Evolutionary conservation across 148 eudicot genomes (phyloP), one percentile per base, ranked within the genome.

Genomic region (Rhododendron ferrugineum): DNA sequence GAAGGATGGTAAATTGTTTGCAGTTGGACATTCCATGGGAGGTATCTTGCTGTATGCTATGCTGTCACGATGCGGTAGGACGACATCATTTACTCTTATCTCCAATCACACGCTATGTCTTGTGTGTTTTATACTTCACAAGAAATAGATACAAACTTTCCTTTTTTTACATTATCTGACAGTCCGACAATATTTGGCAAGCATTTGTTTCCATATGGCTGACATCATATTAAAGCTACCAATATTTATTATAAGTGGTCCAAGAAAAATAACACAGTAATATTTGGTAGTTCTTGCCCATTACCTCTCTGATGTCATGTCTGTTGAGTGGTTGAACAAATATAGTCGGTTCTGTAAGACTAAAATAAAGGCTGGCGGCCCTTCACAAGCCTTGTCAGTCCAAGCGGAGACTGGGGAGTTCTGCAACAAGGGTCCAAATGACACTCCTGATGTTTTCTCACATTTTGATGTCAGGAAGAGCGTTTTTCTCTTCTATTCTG

Each of bases 1-100:
- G 4, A 93, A 90, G 82, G 98, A 95, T 92, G 94, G 93, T 73
- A 93, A 93, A 87, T 83, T 97, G 91, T 90, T 97, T 84, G 98
- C 98, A n/a, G 89, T 97, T 91, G 99, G 99, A 82, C 99, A 97
- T 84, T 97, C 99, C 74, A 97, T 97, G 98, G 99, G 99, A 64
- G 99, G 99, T 66, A 97, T 97, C 91, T 84, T 97, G 91, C 91
- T 97, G 81, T 97, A 95, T 89, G 95, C 98, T n/a, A 86, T 91
- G 93, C 92, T 95, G 30, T 94, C 98, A 83, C 91, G 87, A 90
- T 91, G 84, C 86, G 96, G 99, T 97, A 92, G 88, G 93, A 20
- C 82, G 56, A 34, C 52, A 82, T 78, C n/a, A 62, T 40, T 79
- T 73, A 54, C 6, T 49, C 50, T 77, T 49, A 81, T 62, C 50